A percentile compares a stretch with the other conserved stretches of the same genome.
Conservation (phyloP, 352 stramenopile species). For the Pythium monospermum region DNA sequence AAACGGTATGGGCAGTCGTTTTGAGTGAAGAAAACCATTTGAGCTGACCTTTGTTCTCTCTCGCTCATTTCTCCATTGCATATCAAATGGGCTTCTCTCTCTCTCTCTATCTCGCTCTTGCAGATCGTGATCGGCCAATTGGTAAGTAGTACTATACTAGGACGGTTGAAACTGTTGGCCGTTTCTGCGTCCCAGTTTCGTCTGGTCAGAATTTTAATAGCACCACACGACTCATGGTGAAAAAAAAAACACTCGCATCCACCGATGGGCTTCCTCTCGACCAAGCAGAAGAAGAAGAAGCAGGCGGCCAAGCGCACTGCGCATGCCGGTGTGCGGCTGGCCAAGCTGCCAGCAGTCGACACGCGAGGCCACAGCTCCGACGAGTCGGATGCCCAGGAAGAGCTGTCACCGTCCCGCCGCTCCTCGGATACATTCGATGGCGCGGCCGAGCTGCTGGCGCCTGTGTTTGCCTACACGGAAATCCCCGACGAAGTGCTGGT, state of each 20-base stretch:
- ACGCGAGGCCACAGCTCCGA: not conserved
- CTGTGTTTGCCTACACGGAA: slow-evolving; percentile 47
- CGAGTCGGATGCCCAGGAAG: not conserved
- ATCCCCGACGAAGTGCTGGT: slow-evolving; percentile 59
- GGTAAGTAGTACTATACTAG: too few relatives aligned
- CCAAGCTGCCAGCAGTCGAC: slow-evolving; percentile 24
- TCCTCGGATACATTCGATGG: too few relatives aligned
- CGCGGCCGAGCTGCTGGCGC: slow-evolving; percentile 38
- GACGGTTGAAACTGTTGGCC: too few relatives aligned
- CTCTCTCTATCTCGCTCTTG: too few relatives aligned
- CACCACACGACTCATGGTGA: not conserved
- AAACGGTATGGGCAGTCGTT: too few relatives aligned
- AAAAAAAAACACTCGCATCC: not conserved
- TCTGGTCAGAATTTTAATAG: not conserved
- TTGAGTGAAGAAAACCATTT: too few relatives aligned
- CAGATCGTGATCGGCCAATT: too few relatives aligned
- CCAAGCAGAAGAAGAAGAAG: not conserved
- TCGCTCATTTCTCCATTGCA: too few relatives aligned
- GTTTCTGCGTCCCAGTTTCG: too few relatives aligned
- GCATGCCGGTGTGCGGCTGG: slow-evolving; percentile 44
- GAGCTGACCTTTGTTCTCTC: too few relatives aligned
- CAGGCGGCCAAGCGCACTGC: slow-evolving; percentile 24
- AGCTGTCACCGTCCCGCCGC: too few relatives aligned
- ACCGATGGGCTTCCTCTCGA: slow-evolving; percentile 13
- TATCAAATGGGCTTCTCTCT: too few relatives aligned